A percentile compares a stretch with the other conserved stretches of the same genome.
These are phyloP conservation scores for Trichoderma asperelloides DNA, from an alignment of 495 filamentous ascomycete species.

Conservation along the genomic window DNA sequence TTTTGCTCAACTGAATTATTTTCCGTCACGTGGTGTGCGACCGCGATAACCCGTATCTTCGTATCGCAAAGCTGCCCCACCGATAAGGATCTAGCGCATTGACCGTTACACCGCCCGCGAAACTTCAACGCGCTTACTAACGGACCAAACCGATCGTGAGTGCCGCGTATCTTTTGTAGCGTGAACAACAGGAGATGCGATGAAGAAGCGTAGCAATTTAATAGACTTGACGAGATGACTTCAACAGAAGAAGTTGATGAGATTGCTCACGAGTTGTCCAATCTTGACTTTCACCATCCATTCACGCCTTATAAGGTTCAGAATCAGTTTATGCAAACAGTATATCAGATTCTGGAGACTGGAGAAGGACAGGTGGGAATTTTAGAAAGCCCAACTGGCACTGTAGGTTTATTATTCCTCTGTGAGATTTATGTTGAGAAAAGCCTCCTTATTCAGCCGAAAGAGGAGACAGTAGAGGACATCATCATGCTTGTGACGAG, in stretches of 20 bases:
- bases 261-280: conserved; percentile 15
- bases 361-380: conserved; percentile 75
- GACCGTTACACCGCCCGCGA: not conserved
- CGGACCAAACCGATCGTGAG: not conserved
- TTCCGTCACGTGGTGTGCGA: not conserved
- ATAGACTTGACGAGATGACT: not conserved
- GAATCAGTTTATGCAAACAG: conserved; percentile 75
- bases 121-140: not conserved
- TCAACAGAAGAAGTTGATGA: conserved; percentile 15
- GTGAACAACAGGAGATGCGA: not conserved
- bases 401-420: conserved; percentile 32
- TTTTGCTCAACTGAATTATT: not conserved
- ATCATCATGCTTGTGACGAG: not conserved
- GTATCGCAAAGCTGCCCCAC: not conserved
- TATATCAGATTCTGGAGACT: conserved; percentile 73
- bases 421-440: not conserved
- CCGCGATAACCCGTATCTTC: not conserved
- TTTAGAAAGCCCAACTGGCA: conserved; percentile 86
- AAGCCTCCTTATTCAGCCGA: not conserved
- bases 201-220: not conserved
- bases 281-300: conserved; percentile 76
- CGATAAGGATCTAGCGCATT: not conserved
- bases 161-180: not conserved
- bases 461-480: not conserved
- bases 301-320: conserved; percentile 89